Evolutionary conservation across 2,329 filamentous ascomycete species (phyloP).

Genomic region (Gremmenia infestans): DNA sequence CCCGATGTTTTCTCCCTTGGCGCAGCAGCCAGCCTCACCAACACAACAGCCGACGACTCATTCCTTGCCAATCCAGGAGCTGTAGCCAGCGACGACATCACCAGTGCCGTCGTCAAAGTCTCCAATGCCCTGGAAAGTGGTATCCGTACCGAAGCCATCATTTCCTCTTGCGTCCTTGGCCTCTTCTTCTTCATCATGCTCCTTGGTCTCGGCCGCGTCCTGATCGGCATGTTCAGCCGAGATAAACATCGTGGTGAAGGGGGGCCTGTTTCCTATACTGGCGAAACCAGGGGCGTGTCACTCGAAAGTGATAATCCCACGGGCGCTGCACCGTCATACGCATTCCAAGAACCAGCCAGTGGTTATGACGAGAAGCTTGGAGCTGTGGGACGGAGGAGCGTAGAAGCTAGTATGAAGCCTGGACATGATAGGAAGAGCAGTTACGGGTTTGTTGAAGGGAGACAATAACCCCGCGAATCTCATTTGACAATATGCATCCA

Average conservation of each 20-base stretch:
- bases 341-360: conserved; percentile 20
- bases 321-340: conserved; percentile 14
- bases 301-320: conserved; percentile 11
- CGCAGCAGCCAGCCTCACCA: conserved; percentile 55
- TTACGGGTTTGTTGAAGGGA: conserved; percentile 23
- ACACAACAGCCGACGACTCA: conserved; percentile 54
- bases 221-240: conserved; percentile 53
- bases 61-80: conserved; percentile 76
- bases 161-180: conserved; percentile 68
- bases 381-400: conserved; percentile 15
- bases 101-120: conserved; percentile 67
- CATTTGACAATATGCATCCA: not conserved
- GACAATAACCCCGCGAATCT: conserved; percentile 5
- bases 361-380: conserved; percentile 16
- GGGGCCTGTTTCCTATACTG: conserved; percentile 35
- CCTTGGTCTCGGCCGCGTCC: conserved; percentile 64
- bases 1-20: conserved; percentile 81
- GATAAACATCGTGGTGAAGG: conserved; percentile 59
- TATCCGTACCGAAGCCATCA: conserved; percentile 73
- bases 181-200: conserved; percentile 76
- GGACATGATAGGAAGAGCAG: conserved; percentile 22
- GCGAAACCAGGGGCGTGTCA: conserved; percentile 14
- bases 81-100: conserved; percentile 75
- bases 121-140: conserved; percentile 60
- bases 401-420: conserved; percentile 16